These are phyloP conservation scores for Polygonum aviculare DNA, from an alignment of 148 eudicot genomes.

Conservation along the genomic window DNA sequence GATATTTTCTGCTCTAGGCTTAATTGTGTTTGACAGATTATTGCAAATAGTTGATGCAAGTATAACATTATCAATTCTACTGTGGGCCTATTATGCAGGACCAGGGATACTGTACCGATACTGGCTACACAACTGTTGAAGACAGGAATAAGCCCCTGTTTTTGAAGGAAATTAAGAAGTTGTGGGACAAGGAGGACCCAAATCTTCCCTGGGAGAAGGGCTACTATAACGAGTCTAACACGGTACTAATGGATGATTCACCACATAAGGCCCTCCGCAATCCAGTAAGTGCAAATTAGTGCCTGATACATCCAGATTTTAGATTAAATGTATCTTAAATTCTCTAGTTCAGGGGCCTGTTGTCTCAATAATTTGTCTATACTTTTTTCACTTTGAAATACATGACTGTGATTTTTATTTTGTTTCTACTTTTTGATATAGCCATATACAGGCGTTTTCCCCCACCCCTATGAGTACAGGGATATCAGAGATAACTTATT, in stretches of 20 bases:
- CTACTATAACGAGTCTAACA: slow-evolving; percentile 62
- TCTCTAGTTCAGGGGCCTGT: background rate
- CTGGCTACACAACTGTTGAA: slow-evolving; percentile 49
- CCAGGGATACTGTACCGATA: slow-evolving; percentile 64
- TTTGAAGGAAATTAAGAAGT: slow-evolving; percentile 63
- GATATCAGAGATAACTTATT: slow-evolving; percentile 39
- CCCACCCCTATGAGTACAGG: slow-evolving; percentile 37
- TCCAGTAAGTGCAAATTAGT: slow-evolving; percentile 46
- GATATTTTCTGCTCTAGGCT: background rate
- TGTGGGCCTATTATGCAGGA: slow-evolving; percentile 34
- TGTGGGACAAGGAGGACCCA: slow-evolving; percentile 54
- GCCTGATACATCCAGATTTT: background rate
- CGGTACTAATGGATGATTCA: slow-evolving; percentile 84
- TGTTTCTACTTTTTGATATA: slow-evolving; percentile 18
- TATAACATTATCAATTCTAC: background rate
- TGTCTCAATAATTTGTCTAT: background rate
- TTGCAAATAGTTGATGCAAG: background rate
- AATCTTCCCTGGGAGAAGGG: slow-evolving; percentile 75
- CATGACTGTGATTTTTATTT: background rate
- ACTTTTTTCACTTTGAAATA: background rate
- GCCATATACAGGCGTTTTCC: slow-evolving; percentile 74
- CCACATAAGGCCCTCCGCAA: slow-evolving; percentile 83
- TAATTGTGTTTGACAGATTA: background rate
- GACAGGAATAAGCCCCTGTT: slow-evolving; percentile 63
- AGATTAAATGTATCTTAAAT: background rate